Conservation (phyloP, 1,284 basidiomycete genomes). For the Fomitopsis pinicola region DNA sequence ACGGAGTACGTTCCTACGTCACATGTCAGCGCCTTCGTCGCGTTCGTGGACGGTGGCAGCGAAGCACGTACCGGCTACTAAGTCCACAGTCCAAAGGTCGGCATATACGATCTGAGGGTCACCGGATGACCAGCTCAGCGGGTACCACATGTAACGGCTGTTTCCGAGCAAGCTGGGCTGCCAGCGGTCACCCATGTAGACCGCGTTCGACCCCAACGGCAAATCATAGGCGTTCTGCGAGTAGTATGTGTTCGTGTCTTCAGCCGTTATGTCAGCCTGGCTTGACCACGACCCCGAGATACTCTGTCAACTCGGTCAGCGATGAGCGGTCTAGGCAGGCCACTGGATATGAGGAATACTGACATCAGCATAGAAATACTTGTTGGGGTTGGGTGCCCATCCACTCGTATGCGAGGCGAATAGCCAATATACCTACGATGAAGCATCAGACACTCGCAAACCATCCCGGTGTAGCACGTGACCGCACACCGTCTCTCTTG, state of each 20-base stretch:
- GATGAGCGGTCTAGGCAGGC: not conserved
- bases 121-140: conserved; percentile 50
- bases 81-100: conserved; percentile 55
- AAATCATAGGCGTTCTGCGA: conserved; percentile 61
- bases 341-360: conserved; percentile 12
- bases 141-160: conserved; percentile 60
- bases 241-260: conserved; percentile 49
- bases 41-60: not conserved
- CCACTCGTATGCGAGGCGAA: conserved; percentile 59
- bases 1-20: conserved; percentile 41
- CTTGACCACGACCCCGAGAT: conserved; percentile 54
- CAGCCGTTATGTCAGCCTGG: conserved; percentile 52
- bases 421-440: conserved; percentile 46
- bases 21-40: not conserved
- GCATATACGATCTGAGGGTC: conserved; percentile 48
- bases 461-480: not conserved
- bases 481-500: conserved; percentile 47
- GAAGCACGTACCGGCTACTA: conserved; percentile 34
- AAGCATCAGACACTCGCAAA: not conserved
- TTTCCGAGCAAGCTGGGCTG: conserved; percentile 49
- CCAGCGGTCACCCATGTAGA: conserved; percentile 69
- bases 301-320: conserved; percentile 30
- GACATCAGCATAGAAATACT: conserved; percentile 50
- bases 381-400: conserved; percentile 62
- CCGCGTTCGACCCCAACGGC: conserved; percentile 43